Conservation (phyloP, 768 basidiomycete genomes). For the Paxillus involutus region DNA sequence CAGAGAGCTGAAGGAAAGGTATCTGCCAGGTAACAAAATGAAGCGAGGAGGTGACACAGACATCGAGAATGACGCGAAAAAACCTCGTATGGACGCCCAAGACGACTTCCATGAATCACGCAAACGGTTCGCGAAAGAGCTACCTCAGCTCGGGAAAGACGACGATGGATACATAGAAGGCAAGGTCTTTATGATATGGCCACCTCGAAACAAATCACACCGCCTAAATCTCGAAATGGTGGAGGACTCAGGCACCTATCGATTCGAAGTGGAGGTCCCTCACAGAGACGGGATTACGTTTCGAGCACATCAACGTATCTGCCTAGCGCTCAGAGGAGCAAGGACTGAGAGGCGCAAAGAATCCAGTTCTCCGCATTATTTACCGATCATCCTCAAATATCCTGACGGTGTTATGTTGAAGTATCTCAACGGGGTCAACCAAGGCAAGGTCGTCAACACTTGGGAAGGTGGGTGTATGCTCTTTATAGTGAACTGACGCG, state of each 20-base stretch:
- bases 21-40: background rate
- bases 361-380: slow-evolving; percentile 27
- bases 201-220: slow-evolving; percentile 23
- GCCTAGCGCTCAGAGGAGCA: slow-evolving; percentile 49
- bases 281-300: slow-evolving; percentile 37
- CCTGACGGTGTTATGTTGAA: slow-evolving; percentile 42
- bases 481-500: background rate
- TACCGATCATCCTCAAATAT: slow-evolving; percentile 45
- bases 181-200: slow-evolving; percentile 47
- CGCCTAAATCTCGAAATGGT: slow-evolving; percentile 31
- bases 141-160: slow-evolving; percentile 30
- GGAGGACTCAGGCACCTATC: slow-evolving; percentile 16
- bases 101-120: slow-evolving; percentile 24
- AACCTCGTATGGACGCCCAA: background rate
- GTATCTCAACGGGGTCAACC: slow-evolving; percentile 30
- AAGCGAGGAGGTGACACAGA: slow-evolving; percentile 1
- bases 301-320: slow-evolving; percentile 41
- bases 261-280: slow-evolving; percentile 41
- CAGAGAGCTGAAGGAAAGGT: too few species aligned
- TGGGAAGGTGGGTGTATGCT: slow-evolving; percentile 36
- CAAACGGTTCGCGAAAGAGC: slow-evolving; percentile 31
- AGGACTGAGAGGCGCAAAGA: slow-evolving; percentile 29
- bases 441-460: slow-evolving; percentile 37
- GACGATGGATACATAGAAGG: slow-evolving; percentile 42
- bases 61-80: background rate